A percentile compares a stretch with the other conserved stretches of the same genome.
phyloP scores from a whole-genome alignment of 768 basidiomycete genomes.

The Mycena alexandri region DNA sequence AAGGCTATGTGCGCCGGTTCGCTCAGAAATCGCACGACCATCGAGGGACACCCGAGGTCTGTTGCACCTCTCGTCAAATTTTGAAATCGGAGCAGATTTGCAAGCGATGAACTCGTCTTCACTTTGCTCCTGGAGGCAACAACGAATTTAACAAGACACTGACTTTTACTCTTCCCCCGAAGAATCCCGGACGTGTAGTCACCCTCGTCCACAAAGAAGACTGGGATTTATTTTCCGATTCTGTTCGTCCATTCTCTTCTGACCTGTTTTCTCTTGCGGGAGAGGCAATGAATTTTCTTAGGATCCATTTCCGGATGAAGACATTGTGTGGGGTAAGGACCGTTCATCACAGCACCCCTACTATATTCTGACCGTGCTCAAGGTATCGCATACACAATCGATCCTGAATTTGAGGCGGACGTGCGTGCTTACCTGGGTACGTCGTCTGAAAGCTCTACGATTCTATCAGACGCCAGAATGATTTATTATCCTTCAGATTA shows the following conservation, averaged over 20 bases:
- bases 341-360: not conserved
- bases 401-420: conserved; percentile 78
- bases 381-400: conserved; percentile 90
- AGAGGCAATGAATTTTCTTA: conserved; percentile 44
- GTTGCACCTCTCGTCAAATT: too few species aligned
- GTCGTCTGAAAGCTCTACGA: not conserved
- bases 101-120: too few species aligned
- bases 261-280: not conserved
- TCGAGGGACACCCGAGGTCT: conserved; percentile 87
- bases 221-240: conserved; percentile 82
- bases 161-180: too few species aligned
- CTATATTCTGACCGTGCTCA: too few species aligned
- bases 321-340: conserved; percentile 85
- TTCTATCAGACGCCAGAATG: too few species aligned
- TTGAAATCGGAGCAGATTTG: too few species aligned
- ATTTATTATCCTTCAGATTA: conserved; percentile 63
- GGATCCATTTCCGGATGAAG: conserved; percentile 80
- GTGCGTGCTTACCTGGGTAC: conserved; percentile 88
- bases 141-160: too few species aligned
- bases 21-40: conserved; percentile 95
- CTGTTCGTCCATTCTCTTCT: conserved; percentile 52
- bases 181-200: conserved; percentile 91
- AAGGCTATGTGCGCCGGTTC: conserved; percentile 91
- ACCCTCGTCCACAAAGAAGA: conserved; percentile 91
- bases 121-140: too few species aligned